These are phyloP conservation scores for Tulasnella sp. DNA, from an alignment of 768 basidiomycete species.

Conservation along the genomic window DNA sequence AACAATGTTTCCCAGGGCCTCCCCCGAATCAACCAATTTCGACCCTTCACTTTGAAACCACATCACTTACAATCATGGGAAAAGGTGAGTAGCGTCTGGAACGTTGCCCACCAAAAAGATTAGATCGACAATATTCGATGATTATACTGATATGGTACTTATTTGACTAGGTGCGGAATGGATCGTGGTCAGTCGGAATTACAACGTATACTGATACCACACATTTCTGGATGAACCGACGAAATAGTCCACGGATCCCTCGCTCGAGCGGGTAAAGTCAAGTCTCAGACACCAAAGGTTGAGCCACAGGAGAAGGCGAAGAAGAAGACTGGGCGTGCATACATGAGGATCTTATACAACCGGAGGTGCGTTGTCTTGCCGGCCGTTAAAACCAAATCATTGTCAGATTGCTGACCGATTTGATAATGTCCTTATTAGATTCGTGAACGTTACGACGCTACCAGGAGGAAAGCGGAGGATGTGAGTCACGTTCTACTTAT, in stretches of 20 bases:
- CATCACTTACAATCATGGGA: too few relatives aligned
- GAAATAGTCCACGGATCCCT: slow-evolving; percentile 92
- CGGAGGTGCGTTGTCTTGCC: slow-evolving; percentile 56
- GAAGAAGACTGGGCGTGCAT: slow-evolving; percentile 91
- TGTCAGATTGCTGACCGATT: background rate
- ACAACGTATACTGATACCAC: too few relatives aligned
- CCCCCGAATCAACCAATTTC: too few relatives aligned
- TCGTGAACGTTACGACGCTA: slow-evolving; percentile 86
- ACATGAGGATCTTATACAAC: slow-evolving; percentile 93
- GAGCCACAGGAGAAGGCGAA: slow-evolving; percentile 99
- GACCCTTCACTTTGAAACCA: too few relatives aligned
- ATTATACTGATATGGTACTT: too few relatives aligned
- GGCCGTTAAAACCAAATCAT: background rate
- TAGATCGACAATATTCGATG: too few relatives aligned
- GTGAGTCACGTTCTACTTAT: slow-evolving; percentile 45
- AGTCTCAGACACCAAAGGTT: slow-evolving; percentile 95
- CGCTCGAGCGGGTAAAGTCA: slow-evolving; percentile 99
- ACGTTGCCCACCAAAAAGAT: too few relatives aligned
- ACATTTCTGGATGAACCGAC: background rate
- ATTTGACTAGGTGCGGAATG: too few relatives aligned
- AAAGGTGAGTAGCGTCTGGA: too few relatives aligned
- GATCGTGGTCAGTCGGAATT: too few relatives aligned
- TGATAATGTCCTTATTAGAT: slow-evolving; percentile 34
- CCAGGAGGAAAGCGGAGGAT: slow-evolving; percentile 92
- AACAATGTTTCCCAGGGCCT: too few relatives aligned